Percentiles rank a stretch among this genome's conserved stretches.
Conservation (phyloP, 352 stramenopile species). For the Pythium angustatum region DNA sequence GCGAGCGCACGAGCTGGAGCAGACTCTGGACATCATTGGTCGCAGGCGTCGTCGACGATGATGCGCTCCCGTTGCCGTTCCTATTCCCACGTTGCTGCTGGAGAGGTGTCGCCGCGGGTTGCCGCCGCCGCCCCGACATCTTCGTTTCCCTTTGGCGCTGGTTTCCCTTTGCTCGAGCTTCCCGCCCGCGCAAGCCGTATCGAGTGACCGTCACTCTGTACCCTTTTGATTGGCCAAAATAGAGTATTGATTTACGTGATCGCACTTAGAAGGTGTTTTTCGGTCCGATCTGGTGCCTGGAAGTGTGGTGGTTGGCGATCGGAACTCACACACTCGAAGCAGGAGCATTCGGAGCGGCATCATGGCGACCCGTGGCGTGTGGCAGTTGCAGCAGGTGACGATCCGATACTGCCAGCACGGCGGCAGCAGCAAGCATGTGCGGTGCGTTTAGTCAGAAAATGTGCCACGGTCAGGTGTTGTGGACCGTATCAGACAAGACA, state of each 20-base stretch:
- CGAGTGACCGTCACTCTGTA: slow-evolving; percentile 29
- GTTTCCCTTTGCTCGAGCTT: slow-evolving; percentile 23
- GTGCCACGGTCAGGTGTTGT: not conserved
- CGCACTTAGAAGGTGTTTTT: slow-evolving; percentile 19
- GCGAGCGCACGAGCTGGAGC: slow-evolving; percentile 20
- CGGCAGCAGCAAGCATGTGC: slow-evolving; percentile 70
- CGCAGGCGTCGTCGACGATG: not conserved
- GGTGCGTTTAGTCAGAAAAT: slow-evolving; percentile 26
- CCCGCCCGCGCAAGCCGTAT: slow-evolving; percentile 10
- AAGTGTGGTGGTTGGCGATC: slow-evolving; percentile 34
- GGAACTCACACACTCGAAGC: slow-evolving; percentile 11
- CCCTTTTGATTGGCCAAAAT: slow-evolving; percentile 20
- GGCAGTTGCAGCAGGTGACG: slow-evolving; percentile 48
- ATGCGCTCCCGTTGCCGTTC: not conserved
- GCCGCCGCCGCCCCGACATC: slow-evolving; percentile 44
- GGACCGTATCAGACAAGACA: too few relatives aligned
- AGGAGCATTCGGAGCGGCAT: slow-evolving; percentile 4
- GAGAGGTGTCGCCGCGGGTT: not conserved
- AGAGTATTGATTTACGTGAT: not conserved
- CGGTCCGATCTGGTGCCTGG: not conserved
- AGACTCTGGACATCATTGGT: slow-evolving; percentile 26
- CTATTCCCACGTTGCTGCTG: not conserved
- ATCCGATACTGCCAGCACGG: slow-evolving; percentile 56
- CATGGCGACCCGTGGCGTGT: slow-evolving; percentile 52
- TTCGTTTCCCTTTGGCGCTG: slow-evolving; percentile 8